A percentile compares a stretch with the other conserved stretches of the same genome.
These are phyloP conservation scores for Epicoccum sorghinum DNA, from an alignment of 2,329 filamentous ascomycete species.

Conservation along the genomic window DNA sequence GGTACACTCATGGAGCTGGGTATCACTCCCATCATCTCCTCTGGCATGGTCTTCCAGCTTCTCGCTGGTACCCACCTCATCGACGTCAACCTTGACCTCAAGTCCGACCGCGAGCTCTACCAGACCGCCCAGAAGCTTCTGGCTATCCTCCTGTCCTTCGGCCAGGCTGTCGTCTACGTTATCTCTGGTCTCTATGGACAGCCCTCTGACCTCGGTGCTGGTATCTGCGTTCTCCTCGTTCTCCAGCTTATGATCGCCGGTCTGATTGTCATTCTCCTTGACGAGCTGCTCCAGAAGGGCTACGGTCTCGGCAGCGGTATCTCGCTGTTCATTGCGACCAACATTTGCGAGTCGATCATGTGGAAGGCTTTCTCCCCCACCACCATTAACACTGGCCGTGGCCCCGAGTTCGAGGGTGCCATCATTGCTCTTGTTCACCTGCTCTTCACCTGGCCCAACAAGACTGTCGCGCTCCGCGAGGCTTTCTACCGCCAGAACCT, in stretches of 20 bases:
- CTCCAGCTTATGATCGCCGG: slow-evolving; percentile 97
- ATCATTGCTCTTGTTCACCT: slow-evolving; percentile 98
- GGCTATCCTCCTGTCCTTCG: slow-evolving; percentile 96
- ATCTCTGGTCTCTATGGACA: slow-evolving; percentile 93
- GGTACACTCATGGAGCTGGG: slow-evolving; percentile 95
- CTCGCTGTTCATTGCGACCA: slow-evolving; percentile 99
- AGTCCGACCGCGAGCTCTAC: slow-evolving; percentile 99
- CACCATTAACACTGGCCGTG: slow-evolving; percentile 98
- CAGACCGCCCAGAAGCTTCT: slow-evolving; percentile 94
- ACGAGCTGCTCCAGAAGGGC: slow-evolving; percentile 98
- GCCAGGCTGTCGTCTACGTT: slow-evolving; percentile 97
- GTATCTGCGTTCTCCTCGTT: slow-evolving; percentile 97
- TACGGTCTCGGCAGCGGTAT: slow-evolving; percentile 98
- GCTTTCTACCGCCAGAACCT: slow-evolving; percentile 99
- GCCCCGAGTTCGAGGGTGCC: slow-evolving; percentile 97
- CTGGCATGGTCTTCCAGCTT: slow-evolving; percentile 99
- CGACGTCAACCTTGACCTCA: slow-evolving; percentile 99
- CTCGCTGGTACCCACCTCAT: slow-evolving; percentile 99
- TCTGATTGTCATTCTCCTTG: slow-evolving; percentile 97
- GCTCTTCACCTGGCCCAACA: slow-evolving; percentile 98
- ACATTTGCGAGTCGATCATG: slow-evolving; percentile 99
- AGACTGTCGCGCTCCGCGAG: slow-evolving; percentile 97
- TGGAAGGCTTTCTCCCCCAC: slow-evolving; percentile 99
- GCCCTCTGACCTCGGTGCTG: slow-evolving; percentile 93
- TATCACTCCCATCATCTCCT: slow-evolving; percentile 98